Percentiles rank a stretch among this genome's conserved stretches.
Evolutionary conservation across 441 rosid genomes (phyloP).

Genomic region (Capsella rubella): DNA sequence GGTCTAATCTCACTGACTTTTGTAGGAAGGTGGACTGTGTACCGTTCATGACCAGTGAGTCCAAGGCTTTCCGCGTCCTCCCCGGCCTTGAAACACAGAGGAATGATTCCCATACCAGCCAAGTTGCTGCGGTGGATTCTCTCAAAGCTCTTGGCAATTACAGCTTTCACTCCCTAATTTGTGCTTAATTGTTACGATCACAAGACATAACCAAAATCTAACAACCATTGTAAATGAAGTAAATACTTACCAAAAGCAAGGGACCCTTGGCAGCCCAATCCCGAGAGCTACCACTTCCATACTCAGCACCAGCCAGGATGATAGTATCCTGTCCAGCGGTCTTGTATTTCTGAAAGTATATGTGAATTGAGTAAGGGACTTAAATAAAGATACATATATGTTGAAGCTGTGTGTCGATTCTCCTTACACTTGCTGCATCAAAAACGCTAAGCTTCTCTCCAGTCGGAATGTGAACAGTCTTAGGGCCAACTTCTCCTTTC

Average conservation of each 20-base stretch:
- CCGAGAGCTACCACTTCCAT: slow-evolving; percentile 75
- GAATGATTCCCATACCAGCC: slow-evolving; percentile 66
- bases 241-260: slow-evolving; percentile 53
- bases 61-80: slow-evolving; percentile 59
- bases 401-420: slow-evolving; percentile 5
- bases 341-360: slow-evolving; percentile 56
- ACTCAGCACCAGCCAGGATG: slow-evolving; percentile 67
- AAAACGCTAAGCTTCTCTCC: slow-evolving; percentile 68
- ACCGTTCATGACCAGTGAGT: slow-evolving; percentile 60
- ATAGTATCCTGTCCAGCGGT: slow-evolving; percentile 58
- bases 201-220: slow-evolving; percentile 2
- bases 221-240: background rate
- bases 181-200: slow-evolving; percentile 20
- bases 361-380: slow-evolving; percentile 1
- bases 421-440: slow-evolving; percentile 69
- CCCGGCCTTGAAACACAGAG: slow-evolving; percentile 61
- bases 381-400: background rate
- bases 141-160: slow-evolving; percentile 69
- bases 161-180: slow-evolving; percentile 64
- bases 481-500: slow-evolving; percentile 71
- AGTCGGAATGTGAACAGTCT: slow-evolving; percentile 62
- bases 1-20: slow-evolving; percentile 58
- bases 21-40: slow-evolving; percentile 61
- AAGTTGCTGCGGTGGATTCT: slow-evolving; percentile 65
- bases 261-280: slow-evolving; percentile 85